These are phyloP conservation scores for Parietaria judaica DNA, from an alignment of 306 rosid species.

Conservation along the genomic window DNA sequence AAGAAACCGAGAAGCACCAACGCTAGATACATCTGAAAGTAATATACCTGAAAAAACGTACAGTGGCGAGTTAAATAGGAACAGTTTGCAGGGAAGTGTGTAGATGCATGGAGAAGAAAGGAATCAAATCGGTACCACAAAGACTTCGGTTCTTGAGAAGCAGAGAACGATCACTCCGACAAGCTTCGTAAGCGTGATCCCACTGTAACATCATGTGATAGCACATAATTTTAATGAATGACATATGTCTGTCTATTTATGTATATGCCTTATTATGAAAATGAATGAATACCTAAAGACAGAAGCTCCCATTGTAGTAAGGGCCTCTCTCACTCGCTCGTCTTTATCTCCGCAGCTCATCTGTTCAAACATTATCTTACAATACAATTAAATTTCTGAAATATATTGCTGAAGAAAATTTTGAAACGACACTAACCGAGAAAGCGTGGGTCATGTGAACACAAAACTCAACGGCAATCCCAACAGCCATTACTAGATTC, in stretches of 20 bases:
- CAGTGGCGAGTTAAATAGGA: neutral
- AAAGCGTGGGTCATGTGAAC: constrained; percentile 92
- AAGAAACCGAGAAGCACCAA: constrained; percentile 92
- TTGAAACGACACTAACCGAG: constrained; percentile 52
- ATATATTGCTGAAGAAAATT: neutral
- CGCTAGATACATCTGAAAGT: constrained; percentile 89
- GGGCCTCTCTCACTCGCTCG: constrained; percentile 75
- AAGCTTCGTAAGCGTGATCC: constrained; percentile 88
- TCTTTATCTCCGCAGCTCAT: constrained; percentile 75
- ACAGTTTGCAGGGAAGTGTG: too few species aligned
- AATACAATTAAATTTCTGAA: neutral
- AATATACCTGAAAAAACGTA: constrained; percentile 63
- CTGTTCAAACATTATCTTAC: constrained; percentile 31
- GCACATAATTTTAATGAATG: neutral
- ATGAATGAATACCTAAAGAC: constrained; percentile 57
- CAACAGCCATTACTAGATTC: constrained; percentile 94
- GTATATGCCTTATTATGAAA: neutral
- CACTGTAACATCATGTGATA: constrained; percentile 38
- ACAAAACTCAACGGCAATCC: constrained; percentile 96
- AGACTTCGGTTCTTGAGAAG: constrained; percentile 95
- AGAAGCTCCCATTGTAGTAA: constrained; percentile 96
- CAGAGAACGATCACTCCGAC: constrained; percentile 92
- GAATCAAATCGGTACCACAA: constrained; percentile 53
- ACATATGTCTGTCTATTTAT: too few species aligned
- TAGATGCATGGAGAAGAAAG: too few species aligned